Conservation (phyloP, 2,329 filamentous ascomycete genomes). For the Mycocentrospora acerina region DNA sequence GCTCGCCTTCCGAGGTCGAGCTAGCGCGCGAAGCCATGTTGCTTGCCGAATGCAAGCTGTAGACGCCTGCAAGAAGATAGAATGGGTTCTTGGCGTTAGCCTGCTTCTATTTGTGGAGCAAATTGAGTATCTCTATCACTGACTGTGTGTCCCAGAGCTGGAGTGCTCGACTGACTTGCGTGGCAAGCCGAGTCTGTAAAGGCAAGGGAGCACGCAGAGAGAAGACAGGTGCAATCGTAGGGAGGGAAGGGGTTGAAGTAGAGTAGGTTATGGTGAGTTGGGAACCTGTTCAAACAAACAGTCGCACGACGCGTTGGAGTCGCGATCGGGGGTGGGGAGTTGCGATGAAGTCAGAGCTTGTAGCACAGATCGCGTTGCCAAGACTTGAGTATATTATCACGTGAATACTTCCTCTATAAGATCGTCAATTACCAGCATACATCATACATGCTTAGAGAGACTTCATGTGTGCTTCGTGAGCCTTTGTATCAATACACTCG, state of each 20-base stretch:
- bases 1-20: constrained; percentile 35
- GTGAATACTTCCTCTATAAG: too few species aligned
- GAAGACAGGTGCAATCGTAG: constrained; percentile 25
- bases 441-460: too few species aligned
- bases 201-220: constrained; percentile 29
- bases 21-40: constrained; percentile 28
- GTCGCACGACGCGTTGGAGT: constrained; percentile 13
- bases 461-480: too few species aligned
- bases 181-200: constrained; percentile 20
- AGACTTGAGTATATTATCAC: too few species aligned
- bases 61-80: constrained; percentile 12
- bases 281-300: too few species aligned
- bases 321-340: constrained; percentile 9
- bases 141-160: constrained; percentile 36
- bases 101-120: constrained; percentile 27
- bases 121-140: constrained; percentile 38
- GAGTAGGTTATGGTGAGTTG: too few species aligned
- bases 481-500: too few species aligned
- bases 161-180: constrained; percentile 25
- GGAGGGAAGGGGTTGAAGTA: constrained; percentile 10
- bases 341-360: constrained; percentile 4
- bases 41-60: constrained; percentile 9
- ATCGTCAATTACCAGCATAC: too few species aligned
- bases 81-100: constrained; percentile 30
- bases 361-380: background rate